Conservation (phyloP, 139 green algal species). For the Chlamydomonas incerta region DNA sequence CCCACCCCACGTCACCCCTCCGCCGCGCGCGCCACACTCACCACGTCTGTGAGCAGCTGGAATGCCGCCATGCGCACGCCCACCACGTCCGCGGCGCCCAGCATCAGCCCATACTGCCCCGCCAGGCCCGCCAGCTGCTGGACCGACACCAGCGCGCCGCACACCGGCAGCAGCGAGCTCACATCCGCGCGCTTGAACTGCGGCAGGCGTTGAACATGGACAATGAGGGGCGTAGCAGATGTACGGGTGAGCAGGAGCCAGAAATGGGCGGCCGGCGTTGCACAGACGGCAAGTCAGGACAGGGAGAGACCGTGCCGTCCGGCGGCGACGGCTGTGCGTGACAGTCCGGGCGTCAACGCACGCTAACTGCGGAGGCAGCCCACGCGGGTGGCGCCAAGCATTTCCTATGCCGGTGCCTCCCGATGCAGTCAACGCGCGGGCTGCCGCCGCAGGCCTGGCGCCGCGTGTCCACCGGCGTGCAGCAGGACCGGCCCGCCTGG, state of each 20-base stretch:
- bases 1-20: too few relatives aligned
- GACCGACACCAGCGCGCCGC: not conserved
- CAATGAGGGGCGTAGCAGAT: not conserved
- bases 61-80: slow-evolving; percentile 26
- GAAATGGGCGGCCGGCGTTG: not conserved
- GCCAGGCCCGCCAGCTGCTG: not conserved
- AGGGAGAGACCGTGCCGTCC: too few relatives aligned
- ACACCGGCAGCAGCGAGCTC: not conserved
- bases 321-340: too few relatives aligned
- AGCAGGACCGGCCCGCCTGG: not conserved
- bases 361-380: too few relatives aligned
- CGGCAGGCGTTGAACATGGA: not conserved
- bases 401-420: too few relatives aligned
- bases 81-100: not conserved
- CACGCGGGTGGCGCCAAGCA: too few relatives aligned
- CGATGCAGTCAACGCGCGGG: too few relatives aligned
- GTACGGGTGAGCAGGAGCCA: not conserved
- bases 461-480: not conserved
- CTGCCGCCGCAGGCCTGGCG: too few relatives aligned
- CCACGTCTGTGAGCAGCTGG: slow-evolving; percentile 38
- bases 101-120: not conserved
- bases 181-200: slow-evolving; percentile 26
- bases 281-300: not conserved
- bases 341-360: too few relatives aligned
- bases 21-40: not conserved